Evolutionary conservation across 495 filamentous ascomycete species (phyloP).

Genomic region (Hypoxylon perforatum): DNA sequence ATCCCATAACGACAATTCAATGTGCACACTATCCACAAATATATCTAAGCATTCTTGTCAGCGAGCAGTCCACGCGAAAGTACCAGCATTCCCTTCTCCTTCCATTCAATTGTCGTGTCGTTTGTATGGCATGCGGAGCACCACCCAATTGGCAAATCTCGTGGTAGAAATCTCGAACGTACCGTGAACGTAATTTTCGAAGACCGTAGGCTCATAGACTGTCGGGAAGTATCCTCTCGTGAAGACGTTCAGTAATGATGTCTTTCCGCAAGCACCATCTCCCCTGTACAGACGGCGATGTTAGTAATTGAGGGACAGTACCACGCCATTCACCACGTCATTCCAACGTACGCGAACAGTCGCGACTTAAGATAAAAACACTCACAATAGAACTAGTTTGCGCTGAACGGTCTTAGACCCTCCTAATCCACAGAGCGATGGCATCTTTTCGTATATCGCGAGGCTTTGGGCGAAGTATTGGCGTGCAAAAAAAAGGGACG

Average conservation of each 20-base stretch:
- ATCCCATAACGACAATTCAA: constrained; percentile 97
- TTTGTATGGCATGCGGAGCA: neutral
- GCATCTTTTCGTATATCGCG: constrained; percentile 55
- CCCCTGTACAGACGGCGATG: constrained; percentile 67
- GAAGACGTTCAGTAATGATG: constrained; percentile 96
- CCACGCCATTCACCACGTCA: too few species aligned
- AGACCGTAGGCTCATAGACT: constrained; percentile 98
- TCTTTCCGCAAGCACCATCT: constrained; percentile 98
- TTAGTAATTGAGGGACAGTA: constrained; percentile 44
- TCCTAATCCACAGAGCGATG: constrained; percentile 65
- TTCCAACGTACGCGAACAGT: constrained; percentile 17
- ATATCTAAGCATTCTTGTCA: constrained; percentile 71
- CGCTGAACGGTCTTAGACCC: constrained; percentile 85
- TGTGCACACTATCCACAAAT: constrained; percentile 95
- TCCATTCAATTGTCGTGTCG: neutral
- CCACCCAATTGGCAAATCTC: neutral
- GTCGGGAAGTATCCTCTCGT: constrained; percentile 99
- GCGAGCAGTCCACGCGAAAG: constrained; percentile 5
- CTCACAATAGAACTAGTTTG: constrained; percentile 96
- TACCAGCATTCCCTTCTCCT: neutral
- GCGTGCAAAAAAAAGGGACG: neutral
- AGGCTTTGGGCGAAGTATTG: neutral
- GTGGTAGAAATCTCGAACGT: constrained; percentile 40
- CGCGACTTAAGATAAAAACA: constrained; percentile 37
- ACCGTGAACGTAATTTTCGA: constrained; percentile 99